These are phyloP conservation scores for Hysterium pulicare DNA, from an alignment of 2,329 filamentous ascomycete species.

Conservation along the genomic window DNA sequence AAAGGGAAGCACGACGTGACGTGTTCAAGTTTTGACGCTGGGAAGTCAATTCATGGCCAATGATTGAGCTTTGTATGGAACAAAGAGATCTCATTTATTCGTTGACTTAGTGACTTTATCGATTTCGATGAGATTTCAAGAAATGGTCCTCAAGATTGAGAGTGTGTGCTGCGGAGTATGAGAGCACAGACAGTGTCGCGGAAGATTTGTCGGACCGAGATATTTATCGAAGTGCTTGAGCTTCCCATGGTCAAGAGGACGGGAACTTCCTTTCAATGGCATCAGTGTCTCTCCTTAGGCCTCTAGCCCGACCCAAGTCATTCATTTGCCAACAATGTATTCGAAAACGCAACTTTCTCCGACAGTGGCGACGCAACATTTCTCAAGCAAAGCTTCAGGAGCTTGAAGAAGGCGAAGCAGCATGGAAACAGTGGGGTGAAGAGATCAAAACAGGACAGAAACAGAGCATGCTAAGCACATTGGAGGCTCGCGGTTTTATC, in stretches of 20 bases:
- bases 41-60: no score
- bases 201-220: neutral
- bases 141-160: no score
- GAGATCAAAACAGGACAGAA: constrained; percentile 26
- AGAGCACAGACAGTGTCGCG: no score
- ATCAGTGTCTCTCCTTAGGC: constrained; percentile 28
- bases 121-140: no score
- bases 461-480: constrained; percentile 55
- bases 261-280: constrained; percentile 15
- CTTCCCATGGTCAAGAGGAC: neutral
- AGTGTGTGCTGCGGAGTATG: no score
- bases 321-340: constrained; percentile 28
- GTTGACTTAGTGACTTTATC: no score
- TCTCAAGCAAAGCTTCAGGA: constrained; percentile 17
- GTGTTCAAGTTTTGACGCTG: no score
- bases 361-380: constrained; percentile 14
- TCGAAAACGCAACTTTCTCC: constrained; percentile 17
- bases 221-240: no score
- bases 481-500: constrained; percentile 70
- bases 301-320: constrained; percentile 23
- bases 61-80: no score
- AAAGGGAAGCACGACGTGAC: no score
- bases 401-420: constrained; percentile 13
- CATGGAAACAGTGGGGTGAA: constrained; percentile 22
- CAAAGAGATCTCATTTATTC: no score